Percentiles rank a stretch among this genome's conserved stretches.
These are phyloP conservation scores for Penicillium brasilianum DNA, from an alignment of 2,329 filamentous ascomycete genomes.

Conservation along the genomic window DNA sequence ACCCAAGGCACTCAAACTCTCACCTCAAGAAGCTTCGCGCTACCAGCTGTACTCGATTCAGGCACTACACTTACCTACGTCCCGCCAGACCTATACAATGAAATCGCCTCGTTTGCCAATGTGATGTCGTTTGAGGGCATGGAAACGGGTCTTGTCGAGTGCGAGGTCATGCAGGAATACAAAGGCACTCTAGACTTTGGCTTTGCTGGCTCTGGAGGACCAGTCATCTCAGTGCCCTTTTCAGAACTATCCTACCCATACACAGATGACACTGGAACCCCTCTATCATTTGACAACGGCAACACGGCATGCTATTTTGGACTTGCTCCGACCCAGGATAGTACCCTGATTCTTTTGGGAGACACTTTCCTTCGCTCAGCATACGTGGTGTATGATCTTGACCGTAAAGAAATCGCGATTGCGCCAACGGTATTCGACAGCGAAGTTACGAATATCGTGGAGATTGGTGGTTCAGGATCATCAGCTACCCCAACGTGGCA, in stretches of 20 bases:
- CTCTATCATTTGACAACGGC: not conserved
- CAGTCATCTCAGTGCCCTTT: constrained; percentile 4
- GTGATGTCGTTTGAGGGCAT: not conserved
- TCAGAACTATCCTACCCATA: not conserved
- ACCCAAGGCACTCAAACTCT: not conserved
- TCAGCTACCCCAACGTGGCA: constrained; percentile 1
- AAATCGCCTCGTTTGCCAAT: constrained; percentile 7
- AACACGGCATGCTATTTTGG: not conserved
- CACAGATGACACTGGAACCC: not conserved
- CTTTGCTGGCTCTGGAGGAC: not conserved
- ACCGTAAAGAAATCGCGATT: constrained; percentile 3
- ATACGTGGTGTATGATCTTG: constrained; percentile 7
- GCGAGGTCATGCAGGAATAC: not conserved
- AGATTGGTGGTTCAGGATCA: not conserved
- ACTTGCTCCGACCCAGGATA: not conserved
- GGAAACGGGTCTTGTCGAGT: not conserved
- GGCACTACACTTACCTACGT: constrained; percentile 7
- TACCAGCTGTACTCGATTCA: constrained; percentile 6
- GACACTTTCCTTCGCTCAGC: constrained; percentile 7
- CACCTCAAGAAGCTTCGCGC: not conserved
- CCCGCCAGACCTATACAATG: not conserved
- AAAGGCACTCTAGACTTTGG: constrained; percentile 7
- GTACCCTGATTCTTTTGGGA: not conserved
- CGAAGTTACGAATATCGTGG: not conserved
- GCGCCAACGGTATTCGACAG: constrained; percentile 2